Evolutionary conservation across 305 asterid species (phyloP).

Genomic region (Fraxinus nigra): DNA sequence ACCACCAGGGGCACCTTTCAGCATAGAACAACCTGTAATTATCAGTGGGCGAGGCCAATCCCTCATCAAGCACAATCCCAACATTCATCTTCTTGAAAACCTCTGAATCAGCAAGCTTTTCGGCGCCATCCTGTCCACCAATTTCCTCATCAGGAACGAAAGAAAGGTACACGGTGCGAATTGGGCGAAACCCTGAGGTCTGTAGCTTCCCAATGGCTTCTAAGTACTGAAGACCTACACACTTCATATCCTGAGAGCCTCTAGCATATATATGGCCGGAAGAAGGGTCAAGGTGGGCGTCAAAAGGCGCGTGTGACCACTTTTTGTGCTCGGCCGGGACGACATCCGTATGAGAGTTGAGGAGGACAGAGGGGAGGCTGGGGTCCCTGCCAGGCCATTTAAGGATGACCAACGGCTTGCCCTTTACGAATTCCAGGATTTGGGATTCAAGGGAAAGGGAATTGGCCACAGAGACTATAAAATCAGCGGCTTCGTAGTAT

Average conservation of each 20-base stretch:
- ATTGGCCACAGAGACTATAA: conserved; percentile 61
- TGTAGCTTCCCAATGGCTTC: conserved; percentile 83
- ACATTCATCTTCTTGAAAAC: conserved; percentile 68
- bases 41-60: conserved; percentile 69
- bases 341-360: conserved; percentile 93
- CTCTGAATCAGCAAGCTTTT: conserved; percentile 66
- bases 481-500: conserved; percentile 64
- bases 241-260: conserved; percentile 98
- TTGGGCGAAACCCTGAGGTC: conserved; percentile 58
- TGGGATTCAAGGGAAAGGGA: conserved; percentile 60
- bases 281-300: conserved; percentile 59
- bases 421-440: conserved; percentile 53
- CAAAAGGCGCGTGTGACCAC: conserved; percentile 77
- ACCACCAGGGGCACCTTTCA: conserved; percentile 89
- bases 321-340: conserved; percentile 81
- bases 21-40: conserved; percentile 70
- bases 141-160: conserved; percentile 96
- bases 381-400: conserved; percentile 78
- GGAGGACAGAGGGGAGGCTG: conserved; percentile 69
- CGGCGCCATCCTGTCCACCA: conserved; percentile 87
- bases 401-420: conserved; percentile 70
- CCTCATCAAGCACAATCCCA: conserved; percentile 83
- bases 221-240: conserved; percentile 80
- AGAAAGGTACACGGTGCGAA: conserved; percentile 68
- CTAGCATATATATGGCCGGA: conserved; percentile 79